Base-by-base conservation (phyloP, 768 basidiomycete species). In the Suillus brevipes region DNA sequence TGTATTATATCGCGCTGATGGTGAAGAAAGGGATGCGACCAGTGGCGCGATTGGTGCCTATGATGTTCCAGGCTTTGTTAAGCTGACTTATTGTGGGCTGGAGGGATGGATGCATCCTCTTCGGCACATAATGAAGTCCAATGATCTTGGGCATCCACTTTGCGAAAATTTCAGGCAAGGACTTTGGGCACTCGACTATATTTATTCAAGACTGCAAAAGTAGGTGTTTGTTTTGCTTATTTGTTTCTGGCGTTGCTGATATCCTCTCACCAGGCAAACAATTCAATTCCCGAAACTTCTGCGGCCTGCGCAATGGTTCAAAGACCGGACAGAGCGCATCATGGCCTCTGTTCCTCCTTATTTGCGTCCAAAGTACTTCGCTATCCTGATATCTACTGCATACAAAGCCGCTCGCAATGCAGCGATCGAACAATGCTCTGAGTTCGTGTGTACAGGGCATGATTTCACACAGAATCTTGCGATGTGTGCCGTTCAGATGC, bases 71-170 rank as follows among this genome's bases (percentile, higher is more conserved):
- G 86, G 83, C 28, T 72, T 86, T 28, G 94, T 91, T 0, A 84
- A 85, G 65, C 80, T 95, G 75, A 87, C 86, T 13, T 99, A 98
- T 77, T 98, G 96, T 71, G 97, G 97, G 20, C 76, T 99, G 60
- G 94, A 99, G 72, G 97, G 97, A 2, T 99, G 96, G 95, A 98
- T 99, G 95, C 86, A 89, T 69, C 89, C 89, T 0, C 80, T 99
- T 62, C 84, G 87, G 45, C 87, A 87, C 69, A 87, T 99, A 74
- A 95, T 95, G 87, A 82, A 83, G 68, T 85, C 88, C 72, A 99
- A 99, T 75, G 95, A 99, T 74, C 84, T 99, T 4, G 97, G 97
- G 0, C 95, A 99, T 75, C 85, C 94, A 1, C 81, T 99, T 5
- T 97, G 94, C 70, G 89, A 81, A 4, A 94, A 99, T 77, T 77